Percentiles rank a stretch among this genome's conserved stretches.
These are phyloP conservation scores for Trichoderma cornu-damae DNA, from an alignment of 2,329 filamentous ascomycete species.

Conservation along the genomic window DNA sequence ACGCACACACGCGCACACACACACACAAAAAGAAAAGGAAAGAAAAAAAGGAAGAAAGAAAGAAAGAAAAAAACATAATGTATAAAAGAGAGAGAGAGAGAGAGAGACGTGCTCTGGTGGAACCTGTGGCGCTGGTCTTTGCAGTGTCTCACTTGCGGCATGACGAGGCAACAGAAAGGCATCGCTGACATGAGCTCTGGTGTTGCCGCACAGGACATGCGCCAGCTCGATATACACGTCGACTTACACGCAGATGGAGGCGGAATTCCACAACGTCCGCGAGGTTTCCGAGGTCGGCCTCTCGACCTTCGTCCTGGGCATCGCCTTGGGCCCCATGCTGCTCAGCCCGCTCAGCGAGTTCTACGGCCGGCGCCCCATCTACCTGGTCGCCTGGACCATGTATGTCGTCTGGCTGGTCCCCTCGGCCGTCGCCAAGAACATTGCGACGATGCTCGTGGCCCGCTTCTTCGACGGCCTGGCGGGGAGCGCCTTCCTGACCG, in stretches of 20 bases:
- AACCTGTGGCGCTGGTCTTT: neutral
- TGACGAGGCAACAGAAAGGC: neutral
- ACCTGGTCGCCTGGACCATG: slow-evolving; percentile 65
- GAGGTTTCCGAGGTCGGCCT: slow-evolving; percentile 75
- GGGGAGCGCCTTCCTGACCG: slow-evolving; percentile 63
- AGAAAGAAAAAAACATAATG: no score
- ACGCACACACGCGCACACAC: no score
- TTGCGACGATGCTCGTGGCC: slow-evolving; percentile 70
- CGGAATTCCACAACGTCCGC: slow-evolving; percentile 66
- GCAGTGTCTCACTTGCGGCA: neutral
- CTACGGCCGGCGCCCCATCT: slow-evolving; percentile 77
- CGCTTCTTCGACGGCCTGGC: slow-evolving; percentile 74
- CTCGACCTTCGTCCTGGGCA: slow-evolving; percentile 75
- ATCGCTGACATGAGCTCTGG: neutral
- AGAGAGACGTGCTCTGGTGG: neutral
- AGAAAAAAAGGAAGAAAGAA: neutral
- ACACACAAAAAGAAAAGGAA: no score
- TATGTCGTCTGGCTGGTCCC: slow-evolving; percentile 79
- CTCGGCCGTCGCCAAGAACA: slow-evolving; percentile 73
- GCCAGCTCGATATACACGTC: slow-evolving; percentile 84
- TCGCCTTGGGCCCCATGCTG: slow-evolving; percentile 58
- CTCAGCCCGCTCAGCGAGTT: slow-evolving; percentile 66
- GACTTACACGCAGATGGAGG: slow-evolving; percentile 71
- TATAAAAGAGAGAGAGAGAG: neutral
- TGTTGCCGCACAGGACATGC: slow-evolving; percentile 57